Evolutionary conservation across 306 rosid genomes (phyloP), one percentile per base, ranked within the genome.

Genomic region (Parietaria judaica): DNA sequence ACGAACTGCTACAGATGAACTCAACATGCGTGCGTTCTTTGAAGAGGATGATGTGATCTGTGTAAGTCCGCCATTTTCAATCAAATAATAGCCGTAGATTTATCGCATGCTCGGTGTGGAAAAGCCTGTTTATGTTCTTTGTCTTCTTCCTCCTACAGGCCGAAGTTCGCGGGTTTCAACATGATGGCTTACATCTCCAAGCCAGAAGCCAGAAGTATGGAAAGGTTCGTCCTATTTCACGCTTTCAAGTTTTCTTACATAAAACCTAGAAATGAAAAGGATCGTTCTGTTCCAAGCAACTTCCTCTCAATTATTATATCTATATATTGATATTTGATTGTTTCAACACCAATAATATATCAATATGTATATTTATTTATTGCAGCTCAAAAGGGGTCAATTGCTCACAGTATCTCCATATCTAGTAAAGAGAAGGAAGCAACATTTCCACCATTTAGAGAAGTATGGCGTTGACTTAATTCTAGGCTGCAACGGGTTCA

Each of bases 151-250:
- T 41, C 45, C 16, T 56, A 3, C 62, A 88, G 98, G 96, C 96
- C 7, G 98, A 92, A 74, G 88, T 92, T 71, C 95, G 96, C 37
- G 94, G 95, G 62, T 76, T 79, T 52, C 96, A 88, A 73, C 75
- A 80, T 51, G 96, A 92, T 67, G 96, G 99, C 53, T 74, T 91
- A 65, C 96, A 91, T 71, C 94, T 92, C 70, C 98, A 92, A 78
- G 96, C 98, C 69, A 78, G 98, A 81, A 92, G 96, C 68, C 89
- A 82, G 76, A 88, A 88, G 73, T 92, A 86, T 56, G 98, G 95
- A 35, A 92, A 92, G 96, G 99, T 88, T 46, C 49, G 78, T 72
- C 66, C 44, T 37, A 37, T 56, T 37, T 31, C n/a, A n/a, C 57
- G 16, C 8, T 12, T 4, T 49, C 35, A 47, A 12, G 11, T 37